Percentiles rank a stretch among this genome's conserved stretches.
These are phyloP conservation scores for Russula olivacea DNA, from an alignment of 768 basidiomycete genomes.

Conservation along the genomic window DNA sequence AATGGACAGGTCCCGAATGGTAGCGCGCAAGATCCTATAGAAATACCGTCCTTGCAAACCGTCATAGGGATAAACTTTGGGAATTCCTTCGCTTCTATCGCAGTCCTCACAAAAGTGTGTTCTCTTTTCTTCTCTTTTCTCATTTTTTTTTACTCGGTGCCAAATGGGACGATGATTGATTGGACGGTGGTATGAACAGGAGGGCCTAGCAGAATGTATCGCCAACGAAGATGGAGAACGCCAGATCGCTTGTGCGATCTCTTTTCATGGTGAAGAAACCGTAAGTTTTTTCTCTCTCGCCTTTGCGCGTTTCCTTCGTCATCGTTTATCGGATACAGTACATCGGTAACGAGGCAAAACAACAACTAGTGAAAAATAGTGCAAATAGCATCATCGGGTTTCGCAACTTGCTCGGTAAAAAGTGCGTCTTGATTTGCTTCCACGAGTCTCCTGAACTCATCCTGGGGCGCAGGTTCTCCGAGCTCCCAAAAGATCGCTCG, in stretches of 20 bases:
- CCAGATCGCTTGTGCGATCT: conserved; percentile 91
- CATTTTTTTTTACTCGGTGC: not conserved
- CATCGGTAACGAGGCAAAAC: conserved; percentile 91
- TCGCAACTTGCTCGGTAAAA: conserved; percentile 89
- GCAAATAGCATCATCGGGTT: conserved; percentile 94
- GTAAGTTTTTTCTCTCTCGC: conserved; percentile 41
- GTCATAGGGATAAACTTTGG: conserved; percentile 96
- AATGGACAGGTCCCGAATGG: conserved; percentile 47
- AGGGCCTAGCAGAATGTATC: conserved; percentile 89
- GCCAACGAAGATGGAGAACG: conserved; percentile 98
- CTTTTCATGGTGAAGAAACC: conserved; percentile 87
- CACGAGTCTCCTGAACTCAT: not conserved
- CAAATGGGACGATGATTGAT: not conserved
- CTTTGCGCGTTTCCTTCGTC: conserved; percentile 7
- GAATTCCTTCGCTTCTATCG: conserved; percentile 91
- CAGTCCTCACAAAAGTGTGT: conserved; percentile 84
- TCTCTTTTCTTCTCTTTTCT: not conserved
- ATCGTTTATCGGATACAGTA: conserved; percentile 48
- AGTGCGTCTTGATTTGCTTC: conserved; percentile 41
- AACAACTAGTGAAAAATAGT: conserved; percentile 91
- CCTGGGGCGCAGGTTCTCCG: conserved; percentile 54
- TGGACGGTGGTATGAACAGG: conserved; percentile 40
- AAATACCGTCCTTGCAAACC: conserved; percentile 38
- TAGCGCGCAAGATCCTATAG: conserved; percentile 40
- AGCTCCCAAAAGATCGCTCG: conserved; percentile 51